A percentile compares a stretch with the other conserved stretches of the same genome.
phyloP scores from a whole-genome alignment of 2,329 filamentous ascomycete species.

The Diatrype stigma region DNA sequence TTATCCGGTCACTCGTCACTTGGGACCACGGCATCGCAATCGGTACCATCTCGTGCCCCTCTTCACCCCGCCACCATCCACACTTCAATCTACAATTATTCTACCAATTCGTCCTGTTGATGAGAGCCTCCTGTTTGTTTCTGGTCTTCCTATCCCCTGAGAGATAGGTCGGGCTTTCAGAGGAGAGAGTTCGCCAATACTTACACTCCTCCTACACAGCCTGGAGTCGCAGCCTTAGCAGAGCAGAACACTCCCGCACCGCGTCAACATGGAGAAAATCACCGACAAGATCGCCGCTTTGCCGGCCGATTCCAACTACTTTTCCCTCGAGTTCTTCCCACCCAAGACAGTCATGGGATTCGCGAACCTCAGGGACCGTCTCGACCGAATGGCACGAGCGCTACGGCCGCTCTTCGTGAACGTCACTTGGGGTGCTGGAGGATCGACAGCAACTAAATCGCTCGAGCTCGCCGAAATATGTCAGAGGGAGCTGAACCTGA shows the following conservation, averaged over 20 bases:
- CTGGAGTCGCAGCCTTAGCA: too few relatives aligned
- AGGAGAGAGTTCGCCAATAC: too few relatives aligned
- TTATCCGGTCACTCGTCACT: too few relatives aligned
- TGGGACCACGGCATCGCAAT: too few relatives aligned
- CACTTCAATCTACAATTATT: too few relatives aligned
- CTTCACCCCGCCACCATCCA: too few relatives aligned
- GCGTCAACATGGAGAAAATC: constrained; percentile 69
- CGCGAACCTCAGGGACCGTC: constrained; percentile 84
- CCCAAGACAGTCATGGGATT: constrained; percentile 96
- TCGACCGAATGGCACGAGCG: constrained; percentile 91
- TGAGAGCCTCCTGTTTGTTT: too few relatives aligned
- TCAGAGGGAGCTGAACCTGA: constrained; percentile 85
- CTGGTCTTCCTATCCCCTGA: too few relatives aligned
- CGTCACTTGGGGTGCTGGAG: constrained; percentile 96
- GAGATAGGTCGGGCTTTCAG: too few relatives aligned
- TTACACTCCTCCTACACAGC: too few relatives aligned
- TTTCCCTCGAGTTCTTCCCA: constrained; percentile 98
- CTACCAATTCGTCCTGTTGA: too few relatives aligned
- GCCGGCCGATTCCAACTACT: constrained; percentile 76
- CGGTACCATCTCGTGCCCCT: too few relatives aligned
- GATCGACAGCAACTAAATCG: constrained; percentile 84
- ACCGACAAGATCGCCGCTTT: constrained; percentile 92
- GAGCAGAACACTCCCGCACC: background rate
- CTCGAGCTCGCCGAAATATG: constrained; percentile 93
- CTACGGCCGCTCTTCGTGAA: constrained; percentile 92